Base-by-base conservation (phyloP, 2,329 filamentous ascomycete species). In the Taxawa tesnikishii region DNA sequence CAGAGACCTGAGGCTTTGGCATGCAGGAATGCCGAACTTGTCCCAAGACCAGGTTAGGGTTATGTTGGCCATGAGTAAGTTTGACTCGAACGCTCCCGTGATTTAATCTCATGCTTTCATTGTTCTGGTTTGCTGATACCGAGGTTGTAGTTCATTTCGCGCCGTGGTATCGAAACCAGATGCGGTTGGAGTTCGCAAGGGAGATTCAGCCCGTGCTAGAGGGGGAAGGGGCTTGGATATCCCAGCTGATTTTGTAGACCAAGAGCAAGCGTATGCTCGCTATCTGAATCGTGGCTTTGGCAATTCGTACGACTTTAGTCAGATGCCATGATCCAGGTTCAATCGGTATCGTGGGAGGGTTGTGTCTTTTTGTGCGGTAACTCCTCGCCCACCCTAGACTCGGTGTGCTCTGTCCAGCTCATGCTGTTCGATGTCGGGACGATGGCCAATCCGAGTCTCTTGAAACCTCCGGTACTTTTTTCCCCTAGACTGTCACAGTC, bases 221-320 rank as follows among this genome's bases (percentile, higher is more conserved):
- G 31, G 39, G 35, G 50, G 51, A 48, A 29, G 38, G 47, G 35
- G 57, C 1, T 41, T 76, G 11, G 56, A 73, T 17, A 52, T 73
- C 7, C 66, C 65, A 1, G 65, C 66, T 0, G 55, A 65, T 17
- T 76, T 64, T 57, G 48, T 66, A 3, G 38, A 47, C 2, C 55
- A 54, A 17, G 51, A 63, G 19, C 52, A 63, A 26, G 58, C 62
- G 2, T 34, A 62, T 33, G 47, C 51, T 25, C 51, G 53, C 1
- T 77, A 77, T 46, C 40, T 77, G 40, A 60, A 71, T 28, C 50
- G 70, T 33, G 66, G 60, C 1, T 77, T 71, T 45, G 73, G 72
- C 0, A 77, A 77, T 45, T 68, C 64, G 13, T 77, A 77, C 53
- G 64, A 76, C 46, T 77, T 77, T 43, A 54, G 66, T 34, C 72